Evolutionary conservation across 2,329 filamentous ascomycete species (phyloP), one percentile per base, ranked within the genome.

Genomic region (Colletotrichum limetticola): DNA sequence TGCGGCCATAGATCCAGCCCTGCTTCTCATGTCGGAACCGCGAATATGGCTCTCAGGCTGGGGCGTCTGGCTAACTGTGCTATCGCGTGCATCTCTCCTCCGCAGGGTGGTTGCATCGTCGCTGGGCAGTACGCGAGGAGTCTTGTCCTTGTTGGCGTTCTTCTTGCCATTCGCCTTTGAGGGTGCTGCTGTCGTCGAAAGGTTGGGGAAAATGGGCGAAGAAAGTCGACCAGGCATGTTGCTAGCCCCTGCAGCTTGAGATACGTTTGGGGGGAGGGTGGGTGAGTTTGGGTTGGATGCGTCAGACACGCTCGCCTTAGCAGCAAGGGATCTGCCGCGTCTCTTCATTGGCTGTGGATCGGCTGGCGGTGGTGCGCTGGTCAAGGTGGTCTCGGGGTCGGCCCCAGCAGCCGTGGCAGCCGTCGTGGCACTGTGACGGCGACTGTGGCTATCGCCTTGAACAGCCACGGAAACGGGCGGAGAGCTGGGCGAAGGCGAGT

Each of bases 211-310:
- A 66, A 81, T 75, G 52, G 68, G 79, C 76, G 71, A 80, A 75
- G 76, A 85, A 35, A 75, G 76, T 75, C 82, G 79, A 75, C 83
- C 83, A 72, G 83, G 83, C 83, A 85, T 85, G 77, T 78, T 81
- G 79, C 71, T 56, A 66, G 78, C 78, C 76, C 81, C 79, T 75
- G 72, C 75, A 61, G 65, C 71, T 66, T 73, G 71, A 71, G 71
- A 74, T 77, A 68, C 76, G 76, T 74, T 75, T 76, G 68, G 71
- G 76, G 72, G 78, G 60, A 70, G 70, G 69, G 69, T 73, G 70
- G 72, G 79, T 77, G 81, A 83, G 78, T 78, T 80, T 78, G 81
- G 79, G 77, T 78, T 78, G 76, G 81, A 83, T 74, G 81, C 77
- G 78, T 79, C 81, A 80, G 80, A 79, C 78, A 77, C 78, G 79